Conservation (phyloP, 805 yeast genomes). For the Yamadazyma tumulicola region DNA sequence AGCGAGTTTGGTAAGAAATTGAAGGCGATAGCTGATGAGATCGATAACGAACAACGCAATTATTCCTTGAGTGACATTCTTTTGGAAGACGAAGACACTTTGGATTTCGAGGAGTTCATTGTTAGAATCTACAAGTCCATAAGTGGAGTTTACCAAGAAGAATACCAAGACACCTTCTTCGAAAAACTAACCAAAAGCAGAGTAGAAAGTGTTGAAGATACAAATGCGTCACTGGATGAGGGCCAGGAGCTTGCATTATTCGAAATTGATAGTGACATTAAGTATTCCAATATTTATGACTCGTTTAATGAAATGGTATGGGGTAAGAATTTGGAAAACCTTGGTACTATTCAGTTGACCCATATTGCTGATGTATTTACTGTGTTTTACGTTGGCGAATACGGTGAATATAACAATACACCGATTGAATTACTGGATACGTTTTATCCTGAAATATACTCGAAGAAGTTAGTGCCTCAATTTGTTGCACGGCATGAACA, state of each 20-base stretch:
- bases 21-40: conserved; percentile 1
- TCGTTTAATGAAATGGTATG: conserved; percentile 36
- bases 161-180: conserved; percentile 7
- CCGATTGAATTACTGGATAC: conserved; percentile 27
- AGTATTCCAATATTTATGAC: conserved; percentile 24
- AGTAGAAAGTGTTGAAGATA: conserved; percentile 20
- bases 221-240: conserved; percentile 7
- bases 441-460: conserved; percentile 35
- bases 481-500: conserved; percentile 18
- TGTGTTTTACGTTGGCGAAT: conserved; percentile 26
- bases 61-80: conserved; percentile 8
- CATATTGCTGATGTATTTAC: conserved; percentile 30
- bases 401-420: conserved; percentile 10
- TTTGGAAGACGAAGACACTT: conserved; percentile 6
- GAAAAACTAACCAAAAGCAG: conserved; percentile 19
- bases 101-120: conserved; percentile 20
- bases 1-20: conserved; percentile 5
- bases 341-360: conserved; percentile 27
- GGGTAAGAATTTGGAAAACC: conserved; percentile 25
- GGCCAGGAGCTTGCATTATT: conserved; percentile 20
- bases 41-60: conserved; percentile 4
- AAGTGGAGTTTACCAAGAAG: conserved; percentile 2
- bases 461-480: conserved; percentile 18
- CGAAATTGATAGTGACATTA: conserved; percentile 30
- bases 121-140: conserved; percentile 15